These are phyloP conservation scores for Penicillium sp. DNA, from an alignment of 2,329 filamentous ascomycete genomes.

Conservation along the genomic window DNA sequence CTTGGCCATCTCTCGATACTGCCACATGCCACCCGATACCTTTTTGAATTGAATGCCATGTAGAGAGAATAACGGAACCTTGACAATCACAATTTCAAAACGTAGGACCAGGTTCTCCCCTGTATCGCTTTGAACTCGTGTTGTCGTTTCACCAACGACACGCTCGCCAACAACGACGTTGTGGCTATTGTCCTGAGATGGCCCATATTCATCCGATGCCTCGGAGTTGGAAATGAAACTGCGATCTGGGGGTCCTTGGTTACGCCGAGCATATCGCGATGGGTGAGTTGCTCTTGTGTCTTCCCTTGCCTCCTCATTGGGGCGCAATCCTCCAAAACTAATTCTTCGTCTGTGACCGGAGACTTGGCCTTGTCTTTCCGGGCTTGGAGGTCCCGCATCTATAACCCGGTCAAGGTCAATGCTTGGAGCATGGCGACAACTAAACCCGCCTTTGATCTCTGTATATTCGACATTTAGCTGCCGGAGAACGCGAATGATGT, in stretches of 20 bases:
- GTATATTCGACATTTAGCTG: conserved; percentile 85
- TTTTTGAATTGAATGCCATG: conserved; percentile 99
- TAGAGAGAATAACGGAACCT: conserved; percentile 85
- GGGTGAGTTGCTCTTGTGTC: conserved; percentile 48
- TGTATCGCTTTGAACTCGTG: conserved; percentile 84
- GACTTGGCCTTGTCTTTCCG: conserved; percentile 44
- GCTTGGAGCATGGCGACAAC: conserved; percentile 80
- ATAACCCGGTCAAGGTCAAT: conserved; percentile 76
- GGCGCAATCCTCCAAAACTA: conserved; percentile 71
- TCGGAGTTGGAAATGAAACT: conserved; percentile 84
- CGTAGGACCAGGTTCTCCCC: conserved; percentile 78
- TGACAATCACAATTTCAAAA: conserved; percentile 97
- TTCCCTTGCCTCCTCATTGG: conserved; percentile 65
- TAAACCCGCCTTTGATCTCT: conserved; percentile 92
- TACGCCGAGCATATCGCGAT: conserved; percentile 42
- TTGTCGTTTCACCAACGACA: conserved; percentile 80
- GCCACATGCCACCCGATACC: conserved; percentile 91
- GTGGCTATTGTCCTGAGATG: conserved; percentile 35
- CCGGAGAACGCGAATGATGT: conserved; percentile 85
- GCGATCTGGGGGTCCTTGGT: conserved; percentile 54
- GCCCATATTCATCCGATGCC: conserved; percentile 71
- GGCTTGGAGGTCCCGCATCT: conserved; percentile 59
- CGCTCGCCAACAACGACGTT: conserved; percentile 52
- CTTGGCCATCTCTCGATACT: conserved; percentile 98
- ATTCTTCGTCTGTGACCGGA: conserved; percentile 70